phyloP scores from a whole-genome alignment of 176 grass and related monocot genomes.

The Hyparrhenia diplandra region DNA sequence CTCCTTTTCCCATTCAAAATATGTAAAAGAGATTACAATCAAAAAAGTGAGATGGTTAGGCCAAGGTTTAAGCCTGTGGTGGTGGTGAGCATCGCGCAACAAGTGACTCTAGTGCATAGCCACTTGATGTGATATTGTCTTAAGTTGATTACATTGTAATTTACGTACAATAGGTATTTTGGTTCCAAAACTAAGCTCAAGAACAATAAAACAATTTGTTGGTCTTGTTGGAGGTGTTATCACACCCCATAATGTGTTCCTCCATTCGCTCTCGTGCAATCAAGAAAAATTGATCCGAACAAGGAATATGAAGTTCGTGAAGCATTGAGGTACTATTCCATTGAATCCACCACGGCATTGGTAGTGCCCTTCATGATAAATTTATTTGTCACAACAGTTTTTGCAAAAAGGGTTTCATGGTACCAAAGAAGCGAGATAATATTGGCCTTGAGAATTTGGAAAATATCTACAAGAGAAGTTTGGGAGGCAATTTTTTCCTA shows the following conservation, averaged over 20 bases:
- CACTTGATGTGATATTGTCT: background rate
- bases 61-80: background rate
- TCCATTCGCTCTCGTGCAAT: slow-evolving; percentile 94
- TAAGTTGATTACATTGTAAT: background rate
- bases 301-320: slow-evolving; percentile 70
- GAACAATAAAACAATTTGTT: slow-evolving; percentile 79
- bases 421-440: slow-evolving; percentile 44
- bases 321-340: slow-evolving; percentile 89
- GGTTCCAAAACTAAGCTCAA: slow-evolving; percentile 75
- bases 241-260: slow-evolving; percentile 91
- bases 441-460: slow-evolving; percentile 86
- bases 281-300: slow-evolving; percentile 66
- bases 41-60: background rate
- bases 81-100: background rate
- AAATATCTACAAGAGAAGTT: slow-evolving; percentile 78
- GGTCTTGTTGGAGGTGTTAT: slow-evolving; percentile 90
- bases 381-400: slow-evolving; percentile 80
- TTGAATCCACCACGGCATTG: slow-evolving; percentile 84
- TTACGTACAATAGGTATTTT: slow-evolving; percentile 45
- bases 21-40: background rate
- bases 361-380: slow-evolving; percentile 84
- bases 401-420: slow-evolving; percentile 84
- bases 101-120: background rate
- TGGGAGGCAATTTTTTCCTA: slow-evolving; percentile 59
- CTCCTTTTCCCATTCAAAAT: background rate